Evolutionary conservation across 1,139 yeast genomes (phyloP), one percentile per base, ranked within the genome.

Genomic region (Lodderomyces parapsilosis): DNA sequence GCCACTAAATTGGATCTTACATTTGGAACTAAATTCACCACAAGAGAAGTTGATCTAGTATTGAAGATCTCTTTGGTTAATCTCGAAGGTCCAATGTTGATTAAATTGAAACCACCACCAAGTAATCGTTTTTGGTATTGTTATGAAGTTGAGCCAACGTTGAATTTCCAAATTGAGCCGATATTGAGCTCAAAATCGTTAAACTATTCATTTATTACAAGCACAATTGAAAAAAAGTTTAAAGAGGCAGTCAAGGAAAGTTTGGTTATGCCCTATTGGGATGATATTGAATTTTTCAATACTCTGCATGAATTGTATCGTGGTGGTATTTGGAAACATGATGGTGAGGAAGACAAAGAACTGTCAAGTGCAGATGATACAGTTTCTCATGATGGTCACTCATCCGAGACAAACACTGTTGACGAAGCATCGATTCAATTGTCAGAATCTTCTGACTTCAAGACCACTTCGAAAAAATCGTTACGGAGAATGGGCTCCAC

Each of bases 91-190:
- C 86, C 88, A 2, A 51, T 91, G 49, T 60, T 86, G 0, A 58
- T 91, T 23, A 71, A 78, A 42, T 62, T 91, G 35, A 93, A 93
- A 57, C 89, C 95, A 0, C 96, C 96, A 1, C 98, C 99, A 11
- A 83, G 96, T 3, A 83, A 82, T 47, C 74, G 98, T 53, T 57
- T 93, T 1, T 93, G 99, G 99, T 93, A 89, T 57, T 80, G 89
- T 2, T 93, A 90, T 61, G 89, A 83, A 51, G 63, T 74, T 6
- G 89, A 85, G 74, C 99, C 99, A 0, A 71, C 74, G 13, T 65
- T 91, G 61, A 83, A 81, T 46, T 62, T 93, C 49, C 81, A 76
- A 31, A 83, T 90, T 40, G 97, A 90, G 58, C 99, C 99, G 0
- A 78, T 89, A 11, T 88, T 93, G 17, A 86, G 96, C 51, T 81